Base-by-base conservation (phyloP, 257 asterid species). In the Thymus quinquecostatus region DNA sequence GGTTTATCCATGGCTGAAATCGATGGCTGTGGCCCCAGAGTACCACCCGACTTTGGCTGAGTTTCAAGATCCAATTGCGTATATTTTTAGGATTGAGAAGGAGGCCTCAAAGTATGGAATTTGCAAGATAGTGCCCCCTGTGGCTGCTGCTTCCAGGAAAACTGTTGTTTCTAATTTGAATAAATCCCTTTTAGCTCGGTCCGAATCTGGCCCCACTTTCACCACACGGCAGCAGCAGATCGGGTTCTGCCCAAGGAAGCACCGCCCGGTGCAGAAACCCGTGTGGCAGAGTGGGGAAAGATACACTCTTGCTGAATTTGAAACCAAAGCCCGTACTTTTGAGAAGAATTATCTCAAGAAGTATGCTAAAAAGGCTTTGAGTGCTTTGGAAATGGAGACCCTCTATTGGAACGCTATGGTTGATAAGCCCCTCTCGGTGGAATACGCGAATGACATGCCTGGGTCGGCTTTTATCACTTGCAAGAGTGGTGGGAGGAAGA, bases 191-290 rank as follows among this genome's bases (percentile, higher is more conserved):
- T 53, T 82, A 14, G 96, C 94, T 53, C 87, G 98, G 33, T 76
- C 97, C 36, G 77, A 76, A 2, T 70, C 81, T 0, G 87, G 83
- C 28, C 90, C 98, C 40, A 86, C 92, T 77, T 95, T 95, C 84
- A 89, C 98, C 12, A 92, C 99, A 0, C 81, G 99, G 79, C 98
- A 95, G 82, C 99, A 95, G 94, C 98, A 95, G 88, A 85, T 95
- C 81, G 99, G 99, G 68, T 95, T 95, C 71, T 92, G 97, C 81
- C 98, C 99, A 0, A 80, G 99, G 56, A 89, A 85, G 70, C 96
- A 92, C 79, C 86, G 92, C 27, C 99, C 99, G 0, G 98, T 92
- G 10, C 95, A 90, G 83, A 95, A 92, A 67, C 92, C 99, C 33
- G 99, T 95, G 66, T 95, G 99, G 99, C 95, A 92, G 79, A 95